Conservation (phyloP, 768 basidiomycete species). For the Epithele typhae region DNA sequence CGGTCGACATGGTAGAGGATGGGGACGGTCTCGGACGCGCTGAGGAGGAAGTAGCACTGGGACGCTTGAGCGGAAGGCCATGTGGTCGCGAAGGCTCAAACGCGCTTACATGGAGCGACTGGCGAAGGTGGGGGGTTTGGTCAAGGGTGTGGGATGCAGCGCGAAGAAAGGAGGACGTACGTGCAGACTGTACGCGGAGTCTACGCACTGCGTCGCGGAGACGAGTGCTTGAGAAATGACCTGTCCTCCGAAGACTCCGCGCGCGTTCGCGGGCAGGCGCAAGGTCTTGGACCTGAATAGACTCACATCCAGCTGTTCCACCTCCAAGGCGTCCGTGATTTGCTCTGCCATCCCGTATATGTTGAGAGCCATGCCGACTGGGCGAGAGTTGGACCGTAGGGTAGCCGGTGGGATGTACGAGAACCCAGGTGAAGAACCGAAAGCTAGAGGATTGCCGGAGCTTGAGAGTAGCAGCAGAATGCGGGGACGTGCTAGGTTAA, state of each 20-base stretch:
- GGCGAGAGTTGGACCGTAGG: too few relatives aligned
- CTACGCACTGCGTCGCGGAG: constrained; percentile 72
- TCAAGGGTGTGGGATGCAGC: too few relatives aligned
- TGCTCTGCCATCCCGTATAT: too few relatives aligned
- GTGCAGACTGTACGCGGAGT: constrained; percentile 61
- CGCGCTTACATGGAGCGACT: constrained; percentile 48
- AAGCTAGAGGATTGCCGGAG: too few relatives aligned
- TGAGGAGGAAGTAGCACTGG: constrained; percentile 79
- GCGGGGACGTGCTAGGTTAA: too few relatives aligned
- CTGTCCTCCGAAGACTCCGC: constrained; percentile 86
- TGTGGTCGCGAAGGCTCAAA: background rate
- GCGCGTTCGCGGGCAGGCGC: constrained; percentile 51
- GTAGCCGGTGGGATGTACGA: too few relatives aligned
- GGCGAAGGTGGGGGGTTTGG: background rate
- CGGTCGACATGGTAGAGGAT: constrained; percentile 78
- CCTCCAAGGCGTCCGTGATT: constrained; percentile 70
- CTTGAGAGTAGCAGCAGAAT: too few relatives aligned
- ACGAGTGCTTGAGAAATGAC: constrained; percentile 87
- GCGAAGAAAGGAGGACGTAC: constrained; percentile 41
- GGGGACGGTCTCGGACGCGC: constrained; percentile 67
- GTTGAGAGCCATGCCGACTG: too few relatives aligned
- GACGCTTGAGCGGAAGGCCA: too few relatives aligned
- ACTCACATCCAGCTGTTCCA: constrained; percentile 74
- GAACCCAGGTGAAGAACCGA: too few relatives aligned
- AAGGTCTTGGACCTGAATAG: constrained; percentile 76